Conservation (phyloP, 495 filamentous ascomycete genomes). For the Evernia prunastri region DNA sequence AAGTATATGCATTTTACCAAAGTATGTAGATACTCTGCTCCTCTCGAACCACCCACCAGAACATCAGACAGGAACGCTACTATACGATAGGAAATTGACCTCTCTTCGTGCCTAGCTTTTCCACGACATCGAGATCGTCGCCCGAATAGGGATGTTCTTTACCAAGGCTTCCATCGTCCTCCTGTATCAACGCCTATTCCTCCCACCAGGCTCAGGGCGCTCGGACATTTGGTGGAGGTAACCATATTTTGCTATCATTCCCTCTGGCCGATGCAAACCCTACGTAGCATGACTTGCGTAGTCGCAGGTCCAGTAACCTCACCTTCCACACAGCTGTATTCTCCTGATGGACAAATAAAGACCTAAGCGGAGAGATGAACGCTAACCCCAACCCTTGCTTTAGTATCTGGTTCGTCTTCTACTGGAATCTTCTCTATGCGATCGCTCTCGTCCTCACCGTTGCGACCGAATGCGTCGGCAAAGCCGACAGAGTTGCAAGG, state of each 20-base stretch:
- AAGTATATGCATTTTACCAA: conserved; percentile 21
- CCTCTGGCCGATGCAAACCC: too few species aligned
- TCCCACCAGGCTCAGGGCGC: conserved; percentile 34
- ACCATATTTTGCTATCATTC: not conserved
- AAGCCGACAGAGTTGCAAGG: conserved; percentile 25
- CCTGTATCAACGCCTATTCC: conserved; percentile 45
- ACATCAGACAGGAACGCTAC: not conserved
- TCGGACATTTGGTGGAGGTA: conserved; percentile 22
- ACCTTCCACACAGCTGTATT: too few species aligned
- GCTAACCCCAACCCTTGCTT: not conserved
- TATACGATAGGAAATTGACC: not conserved
- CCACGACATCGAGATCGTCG: conserved; percentile 25
- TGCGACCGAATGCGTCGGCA: conserved; percentile 40
- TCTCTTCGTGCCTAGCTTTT: conserved; percentile 16
- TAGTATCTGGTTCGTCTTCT: conserved; percentile 31
- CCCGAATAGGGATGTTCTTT: conserved; percentile 38
- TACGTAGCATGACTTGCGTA: too few species aligned
- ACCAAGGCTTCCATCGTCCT: conserved; percentile 48
- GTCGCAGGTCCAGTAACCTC: too few species aligned
- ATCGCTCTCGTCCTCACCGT: conserved; percentile 40
- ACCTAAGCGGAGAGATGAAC: too few species aligned
- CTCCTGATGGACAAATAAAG: too few species aligned
- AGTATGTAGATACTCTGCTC: conserved; percentile 6
- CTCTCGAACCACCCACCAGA: not conserved
- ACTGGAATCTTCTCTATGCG: conserved; percentile 39